Percentiles rank a stretch among this genome's conserved stretches.
These are phyloP conservation scores for Grigorovia transvaalensis DNA, from an alignment of 805 yeast genomes.

Conservation along the genomic window DNA sequence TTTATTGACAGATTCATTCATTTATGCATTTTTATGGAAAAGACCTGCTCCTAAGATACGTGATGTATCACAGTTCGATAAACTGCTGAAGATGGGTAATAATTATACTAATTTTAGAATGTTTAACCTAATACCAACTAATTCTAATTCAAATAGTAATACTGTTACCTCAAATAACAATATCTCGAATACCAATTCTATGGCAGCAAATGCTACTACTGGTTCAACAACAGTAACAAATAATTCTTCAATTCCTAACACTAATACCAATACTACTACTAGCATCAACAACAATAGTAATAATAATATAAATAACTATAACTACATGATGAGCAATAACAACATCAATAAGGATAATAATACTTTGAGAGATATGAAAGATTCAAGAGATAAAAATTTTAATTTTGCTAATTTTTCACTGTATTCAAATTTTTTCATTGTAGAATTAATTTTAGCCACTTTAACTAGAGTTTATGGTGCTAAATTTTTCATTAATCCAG, in stretches of 20 bases:
- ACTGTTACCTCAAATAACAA: neutral
- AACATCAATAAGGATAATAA: neutral
- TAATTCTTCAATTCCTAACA: neutral
- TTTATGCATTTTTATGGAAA: conserved; percentile 21
- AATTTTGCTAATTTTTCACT: neutral
- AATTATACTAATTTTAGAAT: neutral
- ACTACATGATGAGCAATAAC: neutral
- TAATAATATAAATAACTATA: neutral
- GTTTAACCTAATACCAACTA: neutral
- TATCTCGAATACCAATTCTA: neutral
- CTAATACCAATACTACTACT: neutral
- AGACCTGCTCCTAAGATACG: conserved; percentile 16
- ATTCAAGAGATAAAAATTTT: neutral
- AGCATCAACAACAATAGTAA: neutral
- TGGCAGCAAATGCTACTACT: neutral
- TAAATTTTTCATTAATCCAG: conserved; percentile 15
- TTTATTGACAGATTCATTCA: conserved; percentile 21
- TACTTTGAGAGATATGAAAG: neutral
- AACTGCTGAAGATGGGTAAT: neutral
- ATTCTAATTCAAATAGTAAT: neutral
- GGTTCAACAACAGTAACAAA: neutral
- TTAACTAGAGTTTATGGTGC: conserved; percentile 14
- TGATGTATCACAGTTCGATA: conserved; percentile 10
- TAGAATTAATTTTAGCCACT: conserved; percentile 12
- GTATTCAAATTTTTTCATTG: neutral